Evolutionary conservation across 371 early-diverging fungal species (phyloP), one percentile per base, ranked within the genome.

Genomic region (Mucor ambiguus): DNA sequence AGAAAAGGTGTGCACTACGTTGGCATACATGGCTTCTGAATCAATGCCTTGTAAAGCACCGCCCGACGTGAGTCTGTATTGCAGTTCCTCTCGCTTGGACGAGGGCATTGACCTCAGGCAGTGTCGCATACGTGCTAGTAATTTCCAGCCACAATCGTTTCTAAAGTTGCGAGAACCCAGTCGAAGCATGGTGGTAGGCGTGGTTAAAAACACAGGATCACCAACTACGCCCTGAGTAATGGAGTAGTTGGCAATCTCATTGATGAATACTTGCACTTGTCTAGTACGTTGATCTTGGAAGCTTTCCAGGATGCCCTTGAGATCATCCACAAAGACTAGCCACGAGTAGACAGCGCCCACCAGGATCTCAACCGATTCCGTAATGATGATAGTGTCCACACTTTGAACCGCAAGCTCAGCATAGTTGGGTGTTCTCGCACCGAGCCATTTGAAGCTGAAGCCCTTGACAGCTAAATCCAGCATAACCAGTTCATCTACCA

Each of bases 61-160:
- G 28, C 77, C 75, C 12, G 75, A 75, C 4, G 86, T 84, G 10
- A 89, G 73, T 9, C 70, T 56, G 20, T 75, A 74, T 30, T 89
- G 87, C 2, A 89, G 65, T 33, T 70, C 71, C 18, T 79, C 81
- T 9, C 77, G 71, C 10, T 63, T 68, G 4, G 70, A 61, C 24
- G 68, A 22, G 8, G 82, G 77, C 80, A 88, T 82, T 1, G 67
- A 61, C 0, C 87, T 75, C 61, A 87, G 74, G 59, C 88, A 88
- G 66, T 90, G 88, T 10, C 94, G 80, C 68, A 93, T 81, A 41
- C 91, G 87, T 4, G 84, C 85, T 6, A 95, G 66, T 2, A 95
- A 60, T 63, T 91, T 93, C 95, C 95, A 95, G 16, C 91, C 91
- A 12, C 83, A 82, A 64, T 91, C 90, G 14, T 82, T 84, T 63